phyloP scores from a whole-genome alignment of 179 eudicot species.

The Patellifolia procumbens region DNA sequence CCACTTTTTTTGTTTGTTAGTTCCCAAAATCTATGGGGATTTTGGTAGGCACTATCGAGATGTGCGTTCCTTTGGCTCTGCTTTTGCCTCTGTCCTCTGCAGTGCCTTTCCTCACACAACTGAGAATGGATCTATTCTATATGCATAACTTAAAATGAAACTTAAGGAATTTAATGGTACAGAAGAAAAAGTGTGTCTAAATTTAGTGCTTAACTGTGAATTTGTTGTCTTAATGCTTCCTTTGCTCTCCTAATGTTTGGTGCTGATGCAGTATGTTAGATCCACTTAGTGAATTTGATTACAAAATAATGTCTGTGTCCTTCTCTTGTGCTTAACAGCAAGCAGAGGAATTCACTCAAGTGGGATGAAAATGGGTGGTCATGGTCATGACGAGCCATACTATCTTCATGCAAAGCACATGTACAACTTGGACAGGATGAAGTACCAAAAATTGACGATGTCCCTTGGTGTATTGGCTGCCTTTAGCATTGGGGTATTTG shows the following conservation, averaged over 20 bases:
- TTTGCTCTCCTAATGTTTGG: neutral
- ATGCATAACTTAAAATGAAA: neutral
- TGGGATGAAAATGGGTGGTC: constrained; percentile 81
- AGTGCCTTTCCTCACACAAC: neutral
- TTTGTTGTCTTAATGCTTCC: neutral
- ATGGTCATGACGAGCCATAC: constrained; percentile 72
- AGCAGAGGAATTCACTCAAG: constrained; percentile 76
- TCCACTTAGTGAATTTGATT: too few species aligned
- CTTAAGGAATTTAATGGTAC: neutral
- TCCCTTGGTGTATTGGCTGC: constrained; percentile 64
- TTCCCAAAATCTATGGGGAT: neutral
- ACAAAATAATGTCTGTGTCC: neutral
- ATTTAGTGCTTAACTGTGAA: neutral
- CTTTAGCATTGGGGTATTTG: constrained; percentile 73
- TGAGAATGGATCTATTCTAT: neutral
- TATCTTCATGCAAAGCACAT: constrained; percentile 94
- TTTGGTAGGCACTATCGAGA: neutral
- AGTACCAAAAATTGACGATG: constrained; percentile 62
- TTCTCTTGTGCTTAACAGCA: constrained; percentile 39
- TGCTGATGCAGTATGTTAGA: neutral
- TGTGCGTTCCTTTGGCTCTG: neutral
- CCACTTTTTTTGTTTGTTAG: neutral
- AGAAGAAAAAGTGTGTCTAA: neutral
- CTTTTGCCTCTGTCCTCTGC: neutral
- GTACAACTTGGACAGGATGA: constrained; percentile 98